Percentiles rank a stretch among this genome's conserved stretches.
phyloP scores from a whole-genome alignment of 2,329 filamentous ascomycete species.

The Sporothrix pallida region DNA sequence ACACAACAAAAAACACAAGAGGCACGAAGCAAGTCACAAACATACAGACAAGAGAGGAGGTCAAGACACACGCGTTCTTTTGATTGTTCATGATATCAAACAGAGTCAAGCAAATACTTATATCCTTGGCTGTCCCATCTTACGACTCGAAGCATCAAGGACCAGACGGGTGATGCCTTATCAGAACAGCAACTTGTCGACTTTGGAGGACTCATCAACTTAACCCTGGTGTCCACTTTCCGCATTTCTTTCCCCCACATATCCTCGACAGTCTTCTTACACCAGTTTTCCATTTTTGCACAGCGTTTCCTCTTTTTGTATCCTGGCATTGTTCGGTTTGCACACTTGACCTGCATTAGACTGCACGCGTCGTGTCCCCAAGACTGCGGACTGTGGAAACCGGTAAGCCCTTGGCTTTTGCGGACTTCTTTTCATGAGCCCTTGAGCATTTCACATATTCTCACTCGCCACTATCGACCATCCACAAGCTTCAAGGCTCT shows the following conservation, averaged over 20 bases:
- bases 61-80: neutral
- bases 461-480: neutral
- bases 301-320: neutral
- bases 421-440: neutral
- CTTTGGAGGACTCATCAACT: neutral
- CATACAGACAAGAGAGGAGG: neutral
- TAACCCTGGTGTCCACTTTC: neutral
- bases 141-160: neutral
- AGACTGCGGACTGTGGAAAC: neutral
- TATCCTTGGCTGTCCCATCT: neutral
- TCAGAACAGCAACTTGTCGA: conserved; percentile 16
- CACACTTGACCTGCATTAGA: neutral
- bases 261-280: neutral
- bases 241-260: neutral
- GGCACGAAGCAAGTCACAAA: neutral
- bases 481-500: neutral
- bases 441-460: neutral
- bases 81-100: neutral
- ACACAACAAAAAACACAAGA: neutral
- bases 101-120: conserved; percentile 1
- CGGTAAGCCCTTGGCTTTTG: neutral
- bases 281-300: neutral
- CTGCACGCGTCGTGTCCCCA: conserved; percentile 6
- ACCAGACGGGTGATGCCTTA: conserved; percentile 9
- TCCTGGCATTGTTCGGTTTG: neutral